Evolutionary conservation across 495 filamentous ascomycete species (phyloP).

Genomic region (Hypoxylon trugodes): DNA sequence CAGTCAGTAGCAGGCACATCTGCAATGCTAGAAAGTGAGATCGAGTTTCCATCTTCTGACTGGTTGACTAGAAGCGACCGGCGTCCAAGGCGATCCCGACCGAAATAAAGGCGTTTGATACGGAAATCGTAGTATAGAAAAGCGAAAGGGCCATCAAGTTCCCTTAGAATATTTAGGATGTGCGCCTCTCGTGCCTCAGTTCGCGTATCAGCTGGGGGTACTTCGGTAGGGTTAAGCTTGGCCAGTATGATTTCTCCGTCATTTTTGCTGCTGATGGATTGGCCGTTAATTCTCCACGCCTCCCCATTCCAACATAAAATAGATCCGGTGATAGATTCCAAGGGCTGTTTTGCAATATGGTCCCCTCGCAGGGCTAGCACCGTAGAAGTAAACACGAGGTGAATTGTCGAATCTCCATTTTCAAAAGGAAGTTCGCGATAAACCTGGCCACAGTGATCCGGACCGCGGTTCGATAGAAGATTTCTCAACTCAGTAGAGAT

Average conservation of each 20-base stretch:
- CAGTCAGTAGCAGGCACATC: slow-evolving; percentile 66
- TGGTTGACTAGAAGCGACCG: slow-evolving; percentile 74
- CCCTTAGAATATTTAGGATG: slow-evolving; percentile 63
- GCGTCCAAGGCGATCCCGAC: slow-evolving; percentile 84
- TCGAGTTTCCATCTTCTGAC: slow-evolving; percentile 50
- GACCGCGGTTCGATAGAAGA: slow-evolving; percentile 56
- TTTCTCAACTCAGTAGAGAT: slow-evolving; percentile 44
- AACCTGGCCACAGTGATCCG: slow-evolving; percentile 59
- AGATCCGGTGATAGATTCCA: slow-evolving; percentile 70
- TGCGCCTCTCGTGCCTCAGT: slow-evolving; percentile 42
- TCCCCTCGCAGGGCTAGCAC: slow-evolving; percentile 87
- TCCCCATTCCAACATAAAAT: slow-evolving; percentile 99
- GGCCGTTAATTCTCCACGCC: slow-evolving; percentile 77
- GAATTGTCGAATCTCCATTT: slow-evolving; percentile 40
- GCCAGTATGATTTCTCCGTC: slow-evolving; percentile 78
- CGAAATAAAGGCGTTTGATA: slow-evolving; percentile 72
- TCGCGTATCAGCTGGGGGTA: slow-evolving; percentile 30
- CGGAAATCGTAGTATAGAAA: slow-evolving; percentile 85
- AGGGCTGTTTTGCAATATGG: slow-evolving; percentile 75
- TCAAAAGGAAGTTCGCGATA: slow-evolving; percentile 36
- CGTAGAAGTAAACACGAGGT: slow-evolving; percentile 77
- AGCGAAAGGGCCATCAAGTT: slow-evolving; percentile 85
- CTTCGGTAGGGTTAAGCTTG: slow-evolving; percentile 63
- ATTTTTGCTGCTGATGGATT: slow-evolving; percentile 67
- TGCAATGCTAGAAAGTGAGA: slow-evolving; percentile 81